Conservation (phyloP, 225 moss, liverwort and hornwort species). For the Neckera pumila region DNA sequence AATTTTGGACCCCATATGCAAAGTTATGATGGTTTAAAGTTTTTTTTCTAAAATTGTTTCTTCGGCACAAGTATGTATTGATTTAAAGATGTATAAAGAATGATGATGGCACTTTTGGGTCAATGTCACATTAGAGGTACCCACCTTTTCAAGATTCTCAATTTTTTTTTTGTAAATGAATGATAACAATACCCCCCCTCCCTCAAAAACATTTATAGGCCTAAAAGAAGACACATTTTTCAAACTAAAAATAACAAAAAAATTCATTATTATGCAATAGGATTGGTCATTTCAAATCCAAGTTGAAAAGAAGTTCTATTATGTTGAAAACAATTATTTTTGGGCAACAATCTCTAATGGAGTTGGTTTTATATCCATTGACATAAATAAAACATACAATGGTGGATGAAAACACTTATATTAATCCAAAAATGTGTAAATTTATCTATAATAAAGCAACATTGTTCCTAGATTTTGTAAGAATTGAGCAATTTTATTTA, state of each 20-base stretch:
- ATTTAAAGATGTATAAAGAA: neutral
- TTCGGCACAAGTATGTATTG: neutral
- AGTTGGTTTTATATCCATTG: neutral
- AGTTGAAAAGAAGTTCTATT: neutral
- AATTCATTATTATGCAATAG: neutral
- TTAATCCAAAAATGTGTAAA: neutral
- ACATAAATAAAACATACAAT: neutral
- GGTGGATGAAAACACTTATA: neutral
- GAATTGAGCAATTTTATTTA: neutral
- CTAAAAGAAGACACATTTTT: neutral
- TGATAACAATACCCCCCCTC: neutral
- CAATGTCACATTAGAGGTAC: rapidly evolving
- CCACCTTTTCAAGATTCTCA: neutral
- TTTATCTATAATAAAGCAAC: neutral
- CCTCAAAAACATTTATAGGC: rapidly evolving
- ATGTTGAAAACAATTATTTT: too few species aligned
- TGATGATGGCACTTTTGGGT: too few species aligned
- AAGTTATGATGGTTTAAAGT: too few species aligned
- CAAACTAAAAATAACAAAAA: neutral
- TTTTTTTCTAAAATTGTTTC: too few species aligned
- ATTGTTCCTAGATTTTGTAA: neutral
- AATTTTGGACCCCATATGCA: too few species aligned
- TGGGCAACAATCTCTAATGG: too few species aligned
- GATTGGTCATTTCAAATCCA: neutral
- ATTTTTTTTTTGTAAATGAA: neutral